Conservation (phyloP, 805 yeast genomes). For the Torulaspora quercuum region DNA sequence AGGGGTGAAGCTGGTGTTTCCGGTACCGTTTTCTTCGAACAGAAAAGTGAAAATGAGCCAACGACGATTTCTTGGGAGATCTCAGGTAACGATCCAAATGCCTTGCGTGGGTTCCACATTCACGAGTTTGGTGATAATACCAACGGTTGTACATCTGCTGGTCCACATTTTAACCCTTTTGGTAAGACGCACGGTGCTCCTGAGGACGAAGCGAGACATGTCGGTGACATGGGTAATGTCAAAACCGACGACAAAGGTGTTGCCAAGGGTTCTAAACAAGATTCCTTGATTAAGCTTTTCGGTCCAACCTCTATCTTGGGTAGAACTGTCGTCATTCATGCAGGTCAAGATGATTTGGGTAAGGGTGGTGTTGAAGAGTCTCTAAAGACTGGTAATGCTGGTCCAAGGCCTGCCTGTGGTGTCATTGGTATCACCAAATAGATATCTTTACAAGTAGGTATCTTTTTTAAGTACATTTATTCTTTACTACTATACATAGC, state of each 20-base stretch:
- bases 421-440: constrained; percentile 64
- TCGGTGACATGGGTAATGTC: constrained; percentile 94
- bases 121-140: constrained; percentile 96
- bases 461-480: not conserved
- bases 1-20: constrained; percentile 91
- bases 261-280: constrained; percentile 86
- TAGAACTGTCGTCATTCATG: constrained; percentile 93
- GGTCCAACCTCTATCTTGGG: constrained; percentile 90
- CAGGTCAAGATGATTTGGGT: constrained; percentile 90
- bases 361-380: constrained; percentile 91
- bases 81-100: constrained; percentile 82
- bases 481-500: constrained; percentile 7
- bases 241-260: constrained; percentile 81
- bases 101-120: constrained; percentile 94
- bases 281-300: constrained; percentile 68
- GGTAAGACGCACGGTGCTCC: constrained; percentile 90
- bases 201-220: constrained; percentile 46
- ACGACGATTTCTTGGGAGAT: constrained; percentile 87
- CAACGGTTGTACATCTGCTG: constrained; percentile 98
- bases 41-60: constrained; percentile 71
- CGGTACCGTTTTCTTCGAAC: constrained; percentile 87
- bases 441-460: constrained; percentile 1
- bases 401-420: constrained; percentile 98
- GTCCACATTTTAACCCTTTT: constrained; percentile 95
- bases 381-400: constrained; percentile 94